Conservation (phyloP, 768 basidiomycete species). For the Rossbeevera mucosa region DNA sequence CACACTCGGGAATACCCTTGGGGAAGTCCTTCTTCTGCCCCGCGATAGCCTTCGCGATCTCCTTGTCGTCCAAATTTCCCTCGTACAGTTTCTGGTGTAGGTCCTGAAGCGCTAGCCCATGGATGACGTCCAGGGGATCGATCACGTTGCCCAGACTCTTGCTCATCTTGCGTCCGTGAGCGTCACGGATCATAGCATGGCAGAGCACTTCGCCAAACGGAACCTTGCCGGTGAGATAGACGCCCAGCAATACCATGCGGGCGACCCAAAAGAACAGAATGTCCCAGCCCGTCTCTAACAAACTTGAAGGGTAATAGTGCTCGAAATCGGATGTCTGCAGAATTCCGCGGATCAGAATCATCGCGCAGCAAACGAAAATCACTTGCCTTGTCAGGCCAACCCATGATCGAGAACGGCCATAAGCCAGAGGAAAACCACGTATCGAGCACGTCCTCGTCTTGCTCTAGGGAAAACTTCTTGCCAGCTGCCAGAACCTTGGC, state of each 20-base stretch:
- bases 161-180: slow-evolving; percentile 98
- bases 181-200: slow-evolving; percentile 98
- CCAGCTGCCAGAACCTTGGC: slow-evolving; percentile 68
- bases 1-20: slow-evolving; percentile 98
- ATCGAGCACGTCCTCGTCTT: slow-evolving; percentile 96
- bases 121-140: slow-evolving; percentile 93
- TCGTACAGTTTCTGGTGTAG: slow-evolving; percentile 83
- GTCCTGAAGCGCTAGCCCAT: slow-evolving; percentile 71
- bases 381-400: slow-evolving; percentile 89
- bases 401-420: slow-evolving; percentile 97
- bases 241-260: slow-evolving; percentile 92
- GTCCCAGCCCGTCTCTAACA: slow-evolving; percentile 98
- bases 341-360: slow-evolving; percentile 4
- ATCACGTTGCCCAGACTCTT: slow-evolving; percentile 98
- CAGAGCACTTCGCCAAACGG: slow-evolving; percentile 96
- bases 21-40: slow-evolving; percentile 99
- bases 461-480: slow-evolving; percentile 68
- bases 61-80: slow-evolving; percentile 91
- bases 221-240: slow-evolving; percentile 82
- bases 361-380: background rate
- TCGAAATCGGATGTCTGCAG: slow-evolving; percentile 69
- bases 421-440: slow-evolving; percentile 98
- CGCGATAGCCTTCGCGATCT: slow-evolving; percentile 82
- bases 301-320: slow-evolving; percentile 81
- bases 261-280: slow-evolving; percentile 99